phyloP scores from a whole-genome alignment of 257 asterid species.

The Knoxia roxburghii region DNA sequence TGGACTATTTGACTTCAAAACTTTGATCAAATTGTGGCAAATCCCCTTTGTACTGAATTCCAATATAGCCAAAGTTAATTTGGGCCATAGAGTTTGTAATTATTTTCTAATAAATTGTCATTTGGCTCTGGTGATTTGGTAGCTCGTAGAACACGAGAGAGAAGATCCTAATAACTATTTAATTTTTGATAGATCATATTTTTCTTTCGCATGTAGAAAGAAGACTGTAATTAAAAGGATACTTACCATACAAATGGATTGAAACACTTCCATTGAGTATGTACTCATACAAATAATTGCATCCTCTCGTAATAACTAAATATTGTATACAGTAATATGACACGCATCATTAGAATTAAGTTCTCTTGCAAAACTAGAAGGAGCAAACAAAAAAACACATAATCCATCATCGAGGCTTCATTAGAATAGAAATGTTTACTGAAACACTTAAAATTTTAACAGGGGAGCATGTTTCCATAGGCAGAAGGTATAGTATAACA shows the following conservation, averaged over 20 bases:
- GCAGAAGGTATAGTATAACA: constrained; percentile 66
- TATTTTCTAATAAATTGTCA: background rate
- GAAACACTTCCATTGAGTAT: constrained; percentile 93
- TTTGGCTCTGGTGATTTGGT: background rate
- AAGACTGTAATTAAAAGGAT: constrained; percentile 13
- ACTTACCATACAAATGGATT: constrained; percentile 77
- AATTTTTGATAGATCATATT: background rate
- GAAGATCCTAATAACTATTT: background rate
- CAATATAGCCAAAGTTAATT: too few relatives aligned
- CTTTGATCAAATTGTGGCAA: too few relatives aligned
- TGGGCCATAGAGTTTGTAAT: too few relatives aligned
- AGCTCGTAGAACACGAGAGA: background rate
- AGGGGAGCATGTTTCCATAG: constrained; percentile 63
- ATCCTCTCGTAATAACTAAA: too few relatives aligned
- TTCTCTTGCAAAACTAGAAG: too few relatives aligned
- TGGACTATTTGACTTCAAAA: too few relatives aligned
- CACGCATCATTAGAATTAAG: too few relatives aligned
- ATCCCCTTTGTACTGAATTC: too few relatives aligned
- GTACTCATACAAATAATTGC: constrained; percentile 82
- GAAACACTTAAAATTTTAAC: constrained; percentile 71
- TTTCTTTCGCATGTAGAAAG: background rate
- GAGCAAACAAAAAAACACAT: too few relatives aligned
- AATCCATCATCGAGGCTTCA: too few relatives aligned
- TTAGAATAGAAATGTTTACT: too few relatives aligned
- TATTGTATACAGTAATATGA: too few relatives aligned